A percentile compares a stretch with the other conserved stretches of the same genome.
Conservation (phyloP, 2,329 filamentous ascomycete species). For the Hypoxylon sp. region DNA sequence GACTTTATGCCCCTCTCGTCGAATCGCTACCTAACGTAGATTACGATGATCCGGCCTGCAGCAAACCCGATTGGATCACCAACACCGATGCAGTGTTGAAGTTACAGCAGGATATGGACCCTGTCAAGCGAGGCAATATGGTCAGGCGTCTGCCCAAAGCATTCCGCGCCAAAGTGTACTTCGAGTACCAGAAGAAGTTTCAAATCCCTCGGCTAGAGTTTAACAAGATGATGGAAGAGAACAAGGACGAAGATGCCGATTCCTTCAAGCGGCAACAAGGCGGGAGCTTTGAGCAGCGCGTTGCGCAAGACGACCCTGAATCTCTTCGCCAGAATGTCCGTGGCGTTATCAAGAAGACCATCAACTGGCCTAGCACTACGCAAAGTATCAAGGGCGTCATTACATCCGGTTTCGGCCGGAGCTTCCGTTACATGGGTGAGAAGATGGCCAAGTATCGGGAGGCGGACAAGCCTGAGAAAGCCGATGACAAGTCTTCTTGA, state of each 20-base stretch:
- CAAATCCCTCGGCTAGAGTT: constrained; percentile 86
- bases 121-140: constrained; percentile 91
- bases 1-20: constrained; percentile 88
- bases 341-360: constrained; percentile 82
- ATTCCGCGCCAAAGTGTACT: constrained; percentile 91
- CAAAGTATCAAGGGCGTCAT: constrained; percentile 86
- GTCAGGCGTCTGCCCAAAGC: constrained; percentile 86
- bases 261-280: constrained; percentile 78
- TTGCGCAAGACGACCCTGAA: constrained; percentile 72
- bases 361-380: constrained; percentile 88
- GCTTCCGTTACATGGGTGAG: constrained; percentile 79
- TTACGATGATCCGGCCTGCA: constrained; percentile 72
- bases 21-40: constrained; percentile 87
- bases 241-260: constrained; percentile 71
- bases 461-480: constrained; percentile 47
- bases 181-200: constrained; percentile 92
- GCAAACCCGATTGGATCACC: constrained; percentile 67
- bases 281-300: constrained; percentile 84
- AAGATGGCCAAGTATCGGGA: constrained; percentile 74
- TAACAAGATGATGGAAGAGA: constrained; percentile 81
- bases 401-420: constrained; percentile 76
- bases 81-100: constrained; percentile 69
- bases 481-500: constrained; percentile 43
- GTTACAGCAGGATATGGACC: constrained; percentile 91
- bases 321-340: constrained; percentile 76